Percentiles rank a stretch among this genome's conserved stretches.
These are phyloP conservation scores for Kappamyces sp. DNA, from an alignment of 192 early-diverging fungal genomes.

Conservation along the genomic window DNA sequence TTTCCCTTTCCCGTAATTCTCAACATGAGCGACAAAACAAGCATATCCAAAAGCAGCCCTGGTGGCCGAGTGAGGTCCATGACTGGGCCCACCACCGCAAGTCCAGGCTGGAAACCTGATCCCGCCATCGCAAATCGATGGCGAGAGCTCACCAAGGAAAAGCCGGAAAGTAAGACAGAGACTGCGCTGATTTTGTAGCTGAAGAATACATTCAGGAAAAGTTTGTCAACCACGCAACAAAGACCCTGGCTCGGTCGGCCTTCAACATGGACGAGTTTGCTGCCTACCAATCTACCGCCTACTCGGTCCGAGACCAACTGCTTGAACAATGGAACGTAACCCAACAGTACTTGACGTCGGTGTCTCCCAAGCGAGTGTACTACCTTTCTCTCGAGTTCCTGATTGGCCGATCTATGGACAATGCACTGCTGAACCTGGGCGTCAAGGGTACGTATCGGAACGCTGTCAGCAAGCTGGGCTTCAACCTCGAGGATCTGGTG, in stretches of 20 bases:
- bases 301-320: slow-evolving; percentile 86
- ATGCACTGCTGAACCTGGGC: slow-evolving; percentile 82
- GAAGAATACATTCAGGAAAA: slow-evolving; percentile 69
- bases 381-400: slow-evolving; percentile 98
- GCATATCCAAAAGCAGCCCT: neutral
- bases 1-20: neutral
- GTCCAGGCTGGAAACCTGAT: slow-evolving; percentile 25
- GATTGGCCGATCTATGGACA: slow-evolving; percentile 94
- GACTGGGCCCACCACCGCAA: slow-evolving; percentile 15
- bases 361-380: slow-evolving; percentile 90
- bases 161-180: neutral
- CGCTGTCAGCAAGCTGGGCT: slow-evolving; percentile 74
- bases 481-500: slow-evolving; percentile 86
- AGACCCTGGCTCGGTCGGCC: slow-evolving; percentile 82
- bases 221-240: slow-evolving; percentile 83
- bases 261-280: slow-evolving; percentile 89
- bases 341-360: slow-evolving; percentile 74
- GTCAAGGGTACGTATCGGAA: slow-evolving; percentile 73
- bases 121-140: slow-evolving; percentile 24
- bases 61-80: neutral
- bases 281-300: slow-evolving; percentile 88
- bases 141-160: slow-evolving; percentile 15
- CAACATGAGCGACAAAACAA: slow-evolving; percentile 1
- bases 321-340: slow-evolving; percentile 93
- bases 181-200: slow-evolving; percentile 42